Base-by-base conservation (phyloP, 1,284 basidiomycete species). In the Microbotryum scabiosae region DNA sequence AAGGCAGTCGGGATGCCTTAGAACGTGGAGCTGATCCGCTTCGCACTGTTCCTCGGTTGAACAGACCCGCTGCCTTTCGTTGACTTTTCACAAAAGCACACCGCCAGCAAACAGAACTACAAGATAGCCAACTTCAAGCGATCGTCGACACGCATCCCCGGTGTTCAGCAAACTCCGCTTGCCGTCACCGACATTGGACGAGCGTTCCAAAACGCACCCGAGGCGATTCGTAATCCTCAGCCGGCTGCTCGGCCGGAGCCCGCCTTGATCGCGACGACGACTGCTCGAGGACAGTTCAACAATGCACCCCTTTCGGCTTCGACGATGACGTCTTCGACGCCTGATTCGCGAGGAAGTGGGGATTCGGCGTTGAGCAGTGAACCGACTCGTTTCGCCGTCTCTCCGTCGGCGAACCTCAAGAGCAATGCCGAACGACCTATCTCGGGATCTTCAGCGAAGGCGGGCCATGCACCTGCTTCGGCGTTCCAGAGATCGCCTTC, bases 41-140 rank as follows among this genome's bases (percentile, higher is more conserved):
- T 49, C 48, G 48, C 48, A 41, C 12, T 20, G 51, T 52, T 32
- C 56, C 26, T 46, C 62, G 56, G 28, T 18, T 28, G 49, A 25
- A 6, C 55, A 60, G 88, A 91, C 65, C 82, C 88, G 12, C 88
- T 88, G 25, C 74, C 80, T 20, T 91, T 90, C 73, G 82, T 92
- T 74, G 87, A 90, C 76, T 79, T 77, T 66, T 70, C 74, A 1
- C 70, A 72, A 14, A 75, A 76, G 53, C 76, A 77, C 54, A 70
- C 71, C 2, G 75, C 76, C 54, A 56, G 59, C 26, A 70, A 75
- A 50, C 73, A 67, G 21, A 69, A 71, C 1, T 74, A 65, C 62
- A 76, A 75, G 60, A 63, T 65, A 4, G 78, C 88, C 36, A 79
- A 79, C 63, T 89, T 85, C 70, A 64, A 71, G 9, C 82, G 87